Evolutionary conservation across 768 basidiomycete genomes (phyloP).

Genomic region (Amanita exitialis): DNA sequence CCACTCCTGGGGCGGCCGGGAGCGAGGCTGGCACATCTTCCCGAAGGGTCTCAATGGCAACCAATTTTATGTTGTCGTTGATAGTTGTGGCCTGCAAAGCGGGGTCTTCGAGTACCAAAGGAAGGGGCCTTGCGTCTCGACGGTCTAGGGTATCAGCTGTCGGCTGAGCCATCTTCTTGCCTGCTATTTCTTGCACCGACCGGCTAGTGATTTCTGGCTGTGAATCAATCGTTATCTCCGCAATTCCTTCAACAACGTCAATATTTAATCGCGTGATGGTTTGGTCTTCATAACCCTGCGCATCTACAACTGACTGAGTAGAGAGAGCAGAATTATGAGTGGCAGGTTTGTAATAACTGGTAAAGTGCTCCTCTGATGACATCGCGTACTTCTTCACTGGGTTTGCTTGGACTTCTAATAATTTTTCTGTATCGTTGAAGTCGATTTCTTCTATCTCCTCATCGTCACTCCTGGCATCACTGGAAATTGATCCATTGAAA

Average conservation of each 20-base stretch:
- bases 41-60: background rate
- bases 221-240: constrained; percentile 20
- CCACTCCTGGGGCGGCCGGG: background rate
- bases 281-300: background rate
- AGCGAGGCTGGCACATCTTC: background rate
- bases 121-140: too few species aligned
- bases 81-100: background rate
- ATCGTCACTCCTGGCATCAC: constrained; percentile 12
- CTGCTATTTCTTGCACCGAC: background rate
- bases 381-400: constrained; percentile 8
- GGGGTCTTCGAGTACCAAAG: background rate
- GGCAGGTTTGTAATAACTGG: background rate
- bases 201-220: background rate
- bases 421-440: constrained; percentile 47
- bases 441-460: constrained; percentile 51
- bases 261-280: background rate
- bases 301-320: background rate
- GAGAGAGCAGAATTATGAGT: background rate
- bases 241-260: constrained; percentile 21
- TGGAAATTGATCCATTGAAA: constrained; percentile 34
- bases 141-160: too few species aligned
- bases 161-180: background rate
- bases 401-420: constrained; percentile 26
- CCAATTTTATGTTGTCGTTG: background rate
- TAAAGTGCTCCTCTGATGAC: constrained; percentile 8